Base-by-base conservation (phyloP, 164 flowering plant species). In the Piper betle region DNA sequence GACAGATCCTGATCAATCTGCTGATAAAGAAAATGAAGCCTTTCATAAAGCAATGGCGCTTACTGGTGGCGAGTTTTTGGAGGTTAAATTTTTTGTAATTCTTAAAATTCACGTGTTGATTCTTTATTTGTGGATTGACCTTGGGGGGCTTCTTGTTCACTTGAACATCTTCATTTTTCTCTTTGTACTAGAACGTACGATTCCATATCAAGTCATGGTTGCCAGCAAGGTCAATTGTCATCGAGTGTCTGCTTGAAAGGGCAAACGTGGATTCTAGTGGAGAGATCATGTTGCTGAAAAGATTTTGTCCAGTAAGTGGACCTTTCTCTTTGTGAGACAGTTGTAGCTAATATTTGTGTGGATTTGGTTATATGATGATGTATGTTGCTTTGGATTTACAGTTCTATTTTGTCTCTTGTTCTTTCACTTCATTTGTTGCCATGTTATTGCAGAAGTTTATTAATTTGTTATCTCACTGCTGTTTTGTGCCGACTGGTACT, bases 241-340 rank as follows among this genome's bases (percentile, higher is more conserved):
- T 76, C 83, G 83, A 82, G 61, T 76, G 81, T 67, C 82, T 88
- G 43, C 72, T 74, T 62, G 81, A 81, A 50, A 80, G 94, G 76
- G 57, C 66, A 52, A 77, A 81, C 58, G 54, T 84, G 55, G 99
- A 93, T 72, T 78, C 86, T 53, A 86, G 87, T 74, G 96, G 95
- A 75, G 99, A 90, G 82, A 90, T 93, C 56, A 71, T 90, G 84
- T 73, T 75, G 43, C 61, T 90, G 74, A 69, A 64, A 6, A 71
- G 20, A 65, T 84, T 80, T 78, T 93, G 99, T 75, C 99, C 99
- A 19, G 99, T 93, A 80, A 86, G 96, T 79, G n/a, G 33, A 12
- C 8, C 37, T 12, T 57, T 8, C 46, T 58, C 3, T 53, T 15
- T 53, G 15, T 20, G 25, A 4, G 56, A 53, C 56, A 53, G 50